Conservation (phyloP, 2,329 filamentous ascomycete species). For the Paecilomyces niveus region DNA sequence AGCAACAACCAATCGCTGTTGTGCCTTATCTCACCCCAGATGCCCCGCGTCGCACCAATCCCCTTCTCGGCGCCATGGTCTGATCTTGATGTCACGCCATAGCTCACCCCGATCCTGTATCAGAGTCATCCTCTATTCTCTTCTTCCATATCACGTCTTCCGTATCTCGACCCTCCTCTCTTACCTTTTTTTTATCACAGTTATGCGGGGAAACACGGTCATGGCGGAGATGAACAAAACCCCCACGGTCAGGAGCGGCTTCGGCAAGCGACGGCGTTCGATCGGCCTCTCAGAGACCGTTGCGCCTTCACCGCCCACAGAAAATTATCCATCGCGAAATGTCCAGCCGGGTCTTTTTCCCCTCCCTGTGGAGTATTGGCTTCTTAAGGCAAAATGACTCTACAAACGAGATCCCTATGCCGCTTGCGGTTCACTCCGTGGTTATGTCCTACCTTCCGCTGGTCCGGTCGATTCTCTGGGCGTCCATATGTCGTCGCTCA, state of each 20-base stretch:
- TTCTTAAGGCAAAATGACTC: neutral
- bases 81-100: neutral
- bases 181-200: neutral
- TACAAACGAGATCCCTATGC: neutral
- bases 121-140: neutral
- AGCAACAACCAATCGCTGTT: neutral
- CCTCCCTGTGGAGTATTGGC: neutral
- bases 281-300: neutral
- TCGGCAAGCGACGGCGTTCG: neutral
- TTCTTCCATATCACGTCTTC: neutral
- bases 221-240: neutral
- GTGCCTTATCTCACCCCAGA: neutral
- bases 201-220: neutral
- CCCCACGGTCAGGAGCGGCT: neutral
- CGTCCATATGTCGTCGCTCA: neutral
- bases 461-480: neutral
- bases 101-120: neutral
- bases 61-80: neutral
- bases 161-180: neutral
- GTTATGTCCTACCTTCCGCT: neutral
- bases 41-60: neutral
- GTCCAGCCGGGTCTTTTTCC: neutral
- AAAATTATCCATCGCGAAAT: neutral
- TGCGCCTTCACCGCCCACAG: neutral
- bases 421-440: neutral